These are phyloP conservation scores for Teratosphaeria viscida DNA, from an alignment of 2,329 filamentous ascomycete genomes.

Conservation along the genomic window DNA sequence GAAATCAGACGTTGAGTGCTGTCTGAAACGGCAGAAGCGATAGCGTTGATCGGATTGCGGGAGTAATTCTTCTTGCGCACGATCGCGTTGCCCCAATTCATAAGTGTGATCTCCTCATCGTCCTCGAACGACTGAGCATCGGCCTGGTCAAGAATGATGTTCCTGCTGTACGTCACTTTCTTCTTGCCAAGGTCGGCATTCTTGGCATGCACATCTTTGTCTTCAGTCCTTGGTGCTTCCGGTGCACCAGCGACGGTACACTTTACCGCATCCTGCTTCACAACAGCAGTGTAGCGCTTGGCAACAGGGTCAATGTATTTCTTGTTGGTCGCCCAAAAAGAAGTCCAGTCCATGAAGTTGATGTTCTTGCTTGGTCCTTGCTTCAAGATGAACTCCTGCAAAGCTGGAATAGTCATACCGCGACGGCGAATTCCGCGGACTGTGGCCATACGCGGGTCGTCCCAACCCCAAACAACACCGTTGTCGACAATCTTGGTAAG, in stretches of 20 bases:
- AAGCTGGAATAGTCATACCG: conserved; percentile 67
- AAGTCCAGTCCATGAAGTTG: conserved; percentile 73
- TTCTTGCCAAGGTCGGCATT: conserved; percentile 76
- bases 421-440: conserved; percentile 68
- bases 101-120: conserved; percentile 86
- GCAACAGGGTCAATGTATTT: conserved; percentile 42
- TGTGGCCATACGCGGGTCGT: conserved; percentile 78
- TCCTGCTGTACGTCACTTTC: conserved; percentile 67
- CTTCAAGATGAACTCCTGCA: conserved; percentile 75
- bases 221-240: conserved; percentile 46
- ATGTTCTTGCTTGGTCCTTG: conserved; percentile 78
- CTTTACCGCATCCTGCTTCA: conserved; percentile 55
- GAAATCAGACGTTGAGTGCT: conserved; percentile 50
- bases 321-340: conserved; percentile 45
- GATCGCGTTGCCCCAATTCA: conserved; percentile 91
- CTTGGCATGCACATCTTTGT: conserved; percentile 83
- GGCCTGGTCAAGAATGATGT: conserved; percentile 73
- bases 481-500: conserved; percentile 71
- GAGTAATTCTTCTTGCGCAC: conserved; percentile 55
- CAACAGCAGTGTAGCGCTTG: conserved; percentile 45
- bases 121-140: conserved; percentile 73
- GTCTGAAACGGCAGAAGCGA: conserved; percentile 35
- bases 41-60: conserved; percentile 34
- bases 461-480: conserved; percentile 71
- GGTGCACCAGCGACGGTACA: conserved; percentile 22